phyloP scores from a whole-genome alignment of 768 basidiomycete species.

The Pholiota conissans region DNA sequence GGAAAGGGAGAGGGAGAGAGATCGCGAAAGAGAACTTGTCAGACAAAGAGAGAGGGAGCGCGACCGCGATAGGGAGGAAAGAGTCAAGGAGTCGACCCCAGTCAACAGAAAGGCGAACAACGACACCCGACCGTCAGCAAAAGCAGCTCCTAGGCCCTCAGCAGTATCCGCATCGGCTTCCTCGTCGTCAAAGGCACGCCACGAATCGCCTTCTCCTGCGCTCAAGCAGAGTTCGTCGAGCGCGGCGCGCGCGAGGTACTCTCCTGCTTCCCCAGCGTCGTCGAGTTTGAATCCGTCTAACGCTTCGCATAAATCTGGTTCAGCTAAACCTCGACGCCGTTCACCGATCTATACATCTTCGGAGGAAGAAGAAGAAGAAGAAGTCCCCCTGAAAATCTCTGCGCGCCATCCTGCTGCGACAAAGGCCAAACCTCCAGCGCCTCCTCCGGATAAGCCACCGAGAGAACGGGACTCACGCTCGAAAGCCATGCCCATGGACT shows the following conservation, averaged over 20 bases:
- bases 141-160: conserved; percentile 1
- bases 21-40: not conserved
- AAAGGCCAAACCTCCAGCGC: conserved; percentile 10
- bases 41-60: conserved; percentile 2
- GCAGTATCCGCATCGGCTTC: not conserved
- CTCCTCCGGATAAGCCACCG: too few relatives aligned
- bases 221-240: not conserved
- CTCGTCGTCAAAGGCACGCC: not conserved
- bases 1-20: conserved; percentile 4
- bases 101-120: not conserved
- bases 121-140: not conserved
- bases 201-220: conserved; percentile 34
- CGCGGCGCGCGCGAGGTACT: conserved; percentile 14
- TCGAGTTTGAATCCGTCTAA: conserved; percentile 18
- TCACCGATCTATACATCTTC: conserved; percentile 70
- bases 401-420: conserved; percentile 1
- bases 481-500: conserved; percentile 45
- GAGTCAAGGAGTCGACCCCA: not conserved
- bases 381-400: not conserved
- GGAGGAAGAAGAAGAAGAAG: conserved; percentile 53
- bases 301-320: conserved; percentile 17
- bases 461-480: conserved; percentile 25
- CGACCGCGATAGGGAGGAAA: not conserved
- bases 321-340: conserved; percentile 44
- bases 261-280: conserved; percentile 15